Base-by-base conservation (phyloP, 1,139 yeast genomes). In the Taphrina confusa region DNA sequence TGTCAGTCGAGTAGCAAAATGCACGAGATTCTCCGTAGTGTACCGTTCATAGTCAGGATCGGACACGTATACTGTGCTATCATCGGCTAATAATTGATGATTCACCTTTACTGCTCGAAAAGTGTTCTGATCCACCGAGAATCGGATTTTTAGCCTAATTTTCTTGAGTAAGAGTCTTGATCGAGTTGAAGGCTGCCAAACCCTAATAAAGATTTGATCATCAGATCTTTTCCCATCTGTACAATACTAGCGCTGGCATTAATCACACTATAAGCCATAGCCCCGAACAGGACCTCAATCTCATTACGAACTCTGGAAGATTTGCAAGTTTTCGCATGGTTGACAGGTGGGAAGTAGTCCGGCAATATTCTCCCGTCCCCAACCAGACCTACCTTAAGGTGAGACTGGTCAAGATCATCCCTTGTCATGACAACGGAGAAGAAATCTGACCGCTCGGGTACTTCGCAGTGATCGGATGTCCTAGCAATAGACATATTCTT, bases 141-240 rank as follows among this genome's bases (percentile, higher is more conserved):
- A 42, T 14, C 44, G 42, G 33, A 54, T 18, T 20, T 54, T 54
- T 28, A 54, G 45, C 40, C 58, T 54, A 44, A 2, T 33, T 18
- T 23, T 27, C 27, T 54, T 22, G 14, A 14, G 12, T 23, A n/a
- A 12, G 20, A 9, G 3, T 22, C 27, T 33, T 25, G 22, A 42
- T 16, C 9, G 9, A 23, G 16, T 11, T 34, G 42, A 33, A 12
- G 8, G n/a, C 20, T 20, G 14, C 34, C 51, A 18, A 42, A 44
- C 58, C 58, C 58, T 42, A 34, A 18, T 31, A 54, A 39, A 4
- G 58, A 42, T 27, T 54, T 54, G 33, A 54, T 27, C 31, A 54
- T 25, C 44, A 54, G 30, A 3, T 42, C 33, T 27, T 54, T 54
- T 16, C 58, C 58, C 33, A 46, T 25, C 20, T 33, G 49, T 4